phyloP scores from a whole-genome alignment of 2,329 filamentous ascomycete genomes.

The Diaporthe vaccinii region DNA sequence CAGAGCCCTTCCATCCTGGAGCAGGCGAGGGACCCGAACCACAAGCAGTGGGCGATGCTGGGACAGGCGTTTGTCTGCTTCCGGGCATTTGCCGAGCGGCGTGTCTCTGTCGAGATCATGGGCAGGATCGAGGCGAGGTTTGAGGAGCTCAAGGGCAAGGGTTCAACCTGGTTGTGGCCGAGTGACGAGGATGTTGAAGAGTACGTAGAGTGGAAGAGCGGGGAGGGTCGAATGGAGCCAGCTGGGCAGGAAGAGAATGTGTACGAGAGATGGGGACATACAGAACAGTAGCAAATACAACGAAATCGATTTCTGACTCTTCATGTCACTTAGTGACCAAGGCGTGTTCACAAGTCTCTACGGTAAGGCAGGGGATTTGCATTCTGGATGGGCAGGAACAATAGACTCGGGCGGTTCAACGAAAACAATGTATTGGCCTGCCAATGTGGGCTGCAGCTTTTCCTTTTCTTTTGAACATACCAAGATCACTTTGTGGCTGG shows the following conservation, averaged over 20 bases:
- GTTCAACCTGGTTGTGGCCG: slow-evolving; percentile 54
- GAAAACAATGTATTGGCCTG: background rate
- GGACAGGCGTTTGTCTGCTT: slow-evolving; percentile 53
- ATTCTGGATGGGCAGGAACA: background rate
- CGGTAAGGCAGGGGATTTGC: too few species aligned
- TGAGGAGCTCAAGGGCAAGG: slow-evolving; percentile 45
- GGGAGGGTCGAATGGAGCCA: background rate
- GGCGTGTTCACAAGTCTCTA: too few species aligned
- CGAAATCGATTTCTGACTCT: background rate
- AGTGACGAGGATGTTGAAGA: slow-evolving; percentile 51
- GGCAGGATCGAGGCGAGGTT: slow-evolving; percentile 48
- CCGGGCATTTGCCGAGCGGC: slow-evolving; percentile 61
- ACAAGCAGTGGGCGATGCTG: slow-evolving; percentile 51
- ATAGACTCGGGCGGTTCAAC: background rate
- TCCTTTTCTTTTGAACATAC: background rate
- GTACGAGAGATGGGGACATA: background rate
- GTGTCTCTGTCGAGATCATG: slow-evolving; percentile 52
- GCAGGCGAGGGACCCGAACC: slow-evolving; percentile 53
- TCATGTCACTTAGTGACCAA: background rate
- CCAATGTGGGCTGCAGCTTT: background rate
- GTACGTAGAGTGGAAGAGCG: slow-evolving; percentile 46
- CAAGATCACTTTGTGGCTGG: too few species aligned
- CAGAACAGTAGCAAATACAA: background rate
- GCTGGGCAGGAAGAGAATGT: background rate
- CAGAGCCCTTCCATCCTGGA: slow-evolving; percentile 48